Evolutionary conservation across 2,329 filamentous ascomycete genomes (phyloP), one percentile per base, ranked within the genome.

Genomic region (Plenodomus lindquistii): DNA sequence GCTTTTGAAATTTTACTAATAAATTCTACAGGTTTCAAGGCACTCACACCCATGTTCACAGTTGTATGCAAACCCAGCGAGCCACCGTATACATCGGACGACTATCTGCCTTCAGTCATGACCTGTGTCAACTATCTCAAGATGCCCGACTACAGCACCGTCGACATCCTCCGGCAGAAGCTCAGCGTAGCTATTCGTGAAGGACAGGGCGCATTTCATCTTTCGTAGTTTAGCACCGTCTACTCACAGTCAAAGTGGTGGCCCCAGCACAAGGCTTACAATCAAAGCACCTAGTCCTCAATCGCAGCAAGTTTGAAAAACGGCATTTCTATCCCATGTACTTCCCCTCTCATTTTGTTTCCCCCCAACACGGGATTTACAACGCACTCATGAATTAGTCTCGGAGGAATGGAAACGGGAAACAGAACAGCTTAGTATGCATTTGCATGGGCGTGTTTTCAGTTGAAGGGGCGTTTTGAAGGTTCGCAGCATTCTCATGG

Each of bases 51-150:
- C 17, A 97, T 97, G 87, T 97, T 99, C 71, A 99, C 94, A 2
- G 94, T 99, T 54, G 94, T 99, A 37, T 97, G 94, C 81, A 97
- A 97, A 74, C 93, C 93, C n/a, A 96, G 90, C 72, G 94, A 99
- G 69, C 85, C 91, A 15, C 94, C 94, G 1, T 94, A 92, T 72
- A 88, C 87, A 3, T 93, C 93, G 4, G 94, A 99, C 67, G 94
- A 99, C 76, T 99, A 97, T 66, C 82, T 99, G n/a, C 94, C 95
- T 11, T 97, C 92, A 70, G 95, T 99, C 71, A 99, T 99, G 95
- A 99, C 95, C 10, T 99, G 95, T 72, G 94, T 96, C 74, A 99
- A 99, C 74, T 99, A 99, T 71, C 84, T 99, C 65, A 99, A 99
- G 76, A 82, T 99, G 67, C 94, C 94, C 17, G 91, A 99, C 73